Evolutionary conservation across 768 basidiomycete species (phyloP).

Genomic region (Lactifluus echinatus): DNA sequence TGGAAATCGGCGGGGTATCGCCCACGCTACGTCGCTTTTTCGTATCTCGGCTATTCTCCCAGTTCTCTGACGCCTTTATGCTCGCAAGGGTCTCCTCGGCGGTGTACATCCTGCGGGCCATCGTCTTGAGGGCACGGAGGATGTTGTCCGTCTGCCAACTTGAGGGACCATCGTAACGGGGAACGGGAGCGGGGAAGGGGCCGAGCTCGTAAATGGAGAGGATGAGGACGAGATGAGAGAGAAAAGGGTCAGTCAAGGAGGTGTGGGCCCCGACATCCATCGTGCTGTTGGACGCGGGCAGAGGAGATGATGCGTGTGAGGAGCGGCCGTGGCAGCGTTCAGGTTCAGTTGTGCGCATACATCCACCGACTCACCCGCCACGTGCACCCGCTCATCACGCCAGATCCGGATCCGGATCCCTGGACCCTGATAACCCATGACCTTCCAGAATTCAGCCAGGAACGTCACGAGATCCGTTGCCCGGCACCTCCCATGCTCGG

Average conservation of each 20-base stretch:
- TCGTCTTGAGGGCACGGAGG: slow-evolving; percentile 16
- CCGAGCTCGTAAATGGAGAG: slow-evolving; percentile 21
- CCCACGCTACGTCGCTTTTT: slow-evolving; percentile 22
- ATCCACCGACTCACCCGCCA: too few species aligned
- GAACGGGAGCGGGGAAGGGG: slow-evolving; percentile 18
- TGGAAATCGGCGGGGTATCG: slow-evolving; percentile 12
- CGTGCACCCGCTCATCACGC: too few species aligned
- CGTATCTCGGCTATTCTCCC: slow-evolving; percentile 19
- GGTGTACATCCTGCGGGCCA: slow-evolving; percentile 20
- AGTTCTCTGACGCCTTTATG: slow-evolving; percentile 18
- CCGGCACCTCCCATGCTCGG: too few species aligned
- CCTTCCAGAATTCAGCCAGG: too few species aligned
- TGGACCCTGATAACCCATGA: too few species aligned
- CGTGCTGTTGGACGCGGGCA: background rate
- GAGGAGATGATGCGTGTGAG: background rate
- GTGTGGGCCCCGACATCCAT: slow-evolving; percentile 4
- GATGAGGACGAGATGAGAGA: slow-evolving; percentile 19
- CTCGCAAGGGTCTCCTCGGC: slow-evolving; percentile 20
- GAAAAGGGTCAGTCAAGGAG: slow-evolving; percentile 13
- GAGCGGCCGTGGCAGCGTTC: background rate
- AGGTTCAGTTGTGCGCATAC: too few species aligned
- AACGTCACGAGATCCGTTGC: too few species aligned
- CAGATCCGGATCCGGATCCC: too few species aligned
- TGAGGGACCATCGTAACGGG: slow-evolving; percentile 20
- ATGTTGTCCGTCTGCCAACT: slow-evolving; percentile 19